Evolutionary conservation across 2,329 filamentous ascomycete genomes (phyloP), one percentile per base, ranked within the genome.

Genomic region (Exutisphaerella laricina): DNA sequence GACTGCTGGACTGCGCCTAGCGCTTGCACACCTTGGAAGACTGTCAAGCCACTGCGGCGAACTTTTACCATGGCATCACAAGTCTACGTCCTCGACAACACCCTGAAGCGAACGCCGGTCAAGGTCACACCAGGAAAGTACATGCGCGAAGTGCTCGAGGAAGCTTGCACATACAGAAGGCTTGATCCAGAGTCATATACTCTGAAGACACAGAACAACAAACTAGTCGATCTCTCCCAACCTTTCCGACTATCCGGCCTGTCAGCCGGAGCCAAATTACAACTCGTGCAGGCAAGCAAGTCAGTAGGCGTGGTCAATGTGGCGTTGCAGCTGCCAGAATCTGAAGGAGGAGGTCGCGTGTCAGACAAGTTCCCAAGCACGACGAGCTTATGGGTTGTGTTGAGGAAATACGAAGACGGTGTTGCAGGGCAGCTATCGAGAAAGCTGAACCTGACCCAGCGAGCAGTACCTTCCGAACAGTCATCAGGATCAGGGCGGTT

Each of bases 191-290:
- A 82, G 52, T 83, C 84, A 50, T 92, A 85, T 67, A 77, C 83
- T 16, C 69, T 98, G 45, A 97, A 94, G 85, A 88, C 85, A 58
- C 73, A 89, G 65, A 88, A 88, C 62, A 85, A 90, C 66, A 95
- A 90, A 61, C 74, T 79, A 23, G 72, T 98, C 45, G 88, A 96
- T 58, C 77, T 98, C 6, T 90, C 88, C 5, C 76, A 88, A 43
- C 84, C 86, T 30, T 87, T 89, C 62, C 82, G 90, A 35, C 79
- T 90, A 20, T 84, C 88, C 4, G 87, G 88, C 37, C 81, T 98
- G 4, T 74, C 77, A 9, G 78, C 86, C 26, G 92, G 92, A 49
- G 90, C 92, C 46, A 94, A 94, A 62, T 79, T 98, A 45, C 89
- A 97, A 61, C 84, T 98, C 37, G 84, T 96, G 16, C 82, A 87